Evolutionary conservation across 2,329 filamentous ascomycete species (phyloP).

Genomic region (Sporothrix brunneoviolacea): DNA sequence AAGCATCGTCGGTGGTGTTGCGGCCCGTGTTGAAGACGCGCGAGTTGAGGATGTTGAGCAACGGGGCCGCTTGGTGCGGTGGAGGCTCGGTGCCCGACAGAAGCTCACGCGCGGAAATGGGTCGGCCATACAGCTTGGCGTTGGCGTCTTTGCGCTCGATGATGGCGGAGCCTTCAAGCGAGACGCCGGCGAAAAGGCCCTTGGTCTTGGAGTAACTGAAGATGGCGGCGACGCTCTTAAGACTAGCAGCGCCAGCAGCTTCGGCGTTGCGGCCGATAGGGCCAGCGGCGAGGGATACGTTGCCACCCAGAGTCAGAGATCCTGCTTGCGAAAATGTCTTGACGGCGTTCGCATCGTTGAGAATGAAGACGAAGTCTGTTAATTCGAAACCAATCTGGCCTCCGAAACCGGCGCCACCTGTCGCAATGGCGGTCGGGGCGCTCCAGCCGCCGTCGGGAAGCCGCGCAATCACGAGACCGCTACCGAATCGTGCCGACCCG

Average conservation of each 20-base stretch:
- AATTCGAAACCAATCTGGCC: conserved; percentile 84
- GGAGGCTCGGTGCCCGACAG: conserved; percentile 71
- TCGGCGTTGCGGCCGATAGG: conserved; percentile 93
- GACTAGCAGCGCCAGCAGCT: conserved; percentile 85
- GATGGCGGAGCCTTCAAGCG: conserved; percentile 84
- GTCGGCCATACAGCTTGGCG: conserved; percentile 85
- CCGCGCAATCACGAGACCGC: conserved; percentile 73
- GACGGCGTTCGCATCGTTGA: conserved; percentile 85
- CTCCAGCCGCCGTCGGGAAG: conserved; percentile 74
- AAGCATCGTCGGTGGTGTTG: conserved; percentile 55
- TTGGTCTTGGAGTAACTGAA: conserved; percentile 99
- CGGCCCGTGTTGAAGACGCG: conserved; percentile 69
- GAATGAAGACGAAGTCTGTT: conserved; percentile 95
- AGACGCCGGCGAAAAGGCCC: conserved; percentile 92
- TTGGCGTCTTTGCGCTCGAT: conserved; percentile 96
- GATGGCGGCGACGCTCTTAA: conserved; percentile 82
- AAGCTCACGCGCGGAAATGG: conserved; percentile 74
- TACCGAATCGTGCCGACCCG: conserved; percentile 73
- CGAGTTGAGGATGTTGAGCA: conserved; percentile 80
- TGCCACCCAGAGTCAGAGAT: conserved; percentile 86
- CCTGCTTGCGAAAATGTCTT: conserved; percentile 91
- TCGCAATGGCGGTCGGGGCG: conserved; percentile 73
- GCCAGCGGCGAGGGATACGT: conserved; percentile 91
- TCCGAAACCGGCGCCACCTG: conserved; percentile 73
- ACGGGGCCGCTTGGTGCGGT: conserved; percentile 73